phyloP scores from a whole-genome alignment of 352 stramenopile genomes.

The Saprolegnia parasitica region DNA sequence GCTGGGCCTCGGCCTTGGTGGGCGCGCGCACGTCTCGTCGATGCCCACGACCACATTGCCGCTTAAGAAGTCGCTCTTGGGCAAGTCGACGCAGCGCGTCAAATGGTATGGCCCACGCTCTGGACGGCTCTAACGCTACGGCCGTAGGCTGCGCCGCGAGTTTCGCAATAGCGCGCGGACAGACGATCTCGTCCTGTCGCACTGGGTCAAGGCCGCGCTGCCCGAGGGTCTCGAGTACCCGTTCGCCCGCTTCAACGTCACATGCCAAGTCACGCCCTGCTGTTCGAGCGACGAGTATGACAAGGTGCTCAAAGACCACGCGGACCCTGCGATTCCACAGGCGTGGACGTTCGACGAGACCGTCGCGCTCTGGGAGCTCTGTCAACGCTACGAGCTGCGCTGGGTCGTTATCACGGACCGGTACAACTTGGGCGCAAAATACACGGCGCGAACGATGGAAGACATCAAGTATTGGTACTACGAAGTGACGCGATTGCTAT shows the following conservation, averaged over 20 bases:
- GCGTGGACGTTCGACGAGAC: constrained; percentile 67
- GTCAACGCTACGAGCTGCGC: constrained; percentile 49
- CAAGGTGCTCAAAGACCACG: constrained; percentile 36
- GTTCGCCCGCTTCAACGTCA: constrained; percentile 64
- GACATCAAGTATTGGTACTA: constrained; percentile 76
- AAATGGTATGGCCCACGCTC: constrained; percentile 38
- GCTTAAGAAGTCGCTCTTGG: constrained; percentile 56
- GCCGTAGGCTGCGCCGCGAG: constrained; percentile 41
- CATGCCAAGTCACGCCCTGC: constrained; percentile 39
- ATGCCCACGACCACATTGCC: constrained; percentile 37
- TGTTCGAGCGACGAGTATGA: constrained; percentile 58
- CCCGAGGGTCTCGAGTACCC: constrained; percentile 55
- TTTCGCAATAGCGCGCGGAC: constrained; percentile 55
- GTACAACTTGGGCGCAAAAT: constrained; percentile 37
- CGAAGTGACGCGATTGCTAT: constrained; percentile 44
- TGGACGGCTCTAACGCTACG: background rate
- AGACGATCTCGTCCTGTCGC: constrained; percentile 45
- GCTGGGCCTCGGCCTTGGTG: constrained; percentile 1
- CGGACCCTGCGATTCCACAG: constrained; percentile 40
- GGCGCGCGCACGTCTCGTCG: constrained; percentile 27
- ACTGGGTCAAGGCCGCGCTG: constrained; percentile 58
- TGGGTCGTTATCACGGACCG: constrained; percentile 62
- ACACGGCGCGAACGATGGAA: constrained; percentile 41
- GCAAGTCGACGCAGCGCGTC: constrained; percentile 37
- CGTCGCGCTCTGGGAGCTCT: constrained; percentile 48